These are phyloP conservation scores for Lachnellula arida DNA, from an alignment of 2,329 filamentous ascomycete genomes.

Conservation along the genomic window DNA sequence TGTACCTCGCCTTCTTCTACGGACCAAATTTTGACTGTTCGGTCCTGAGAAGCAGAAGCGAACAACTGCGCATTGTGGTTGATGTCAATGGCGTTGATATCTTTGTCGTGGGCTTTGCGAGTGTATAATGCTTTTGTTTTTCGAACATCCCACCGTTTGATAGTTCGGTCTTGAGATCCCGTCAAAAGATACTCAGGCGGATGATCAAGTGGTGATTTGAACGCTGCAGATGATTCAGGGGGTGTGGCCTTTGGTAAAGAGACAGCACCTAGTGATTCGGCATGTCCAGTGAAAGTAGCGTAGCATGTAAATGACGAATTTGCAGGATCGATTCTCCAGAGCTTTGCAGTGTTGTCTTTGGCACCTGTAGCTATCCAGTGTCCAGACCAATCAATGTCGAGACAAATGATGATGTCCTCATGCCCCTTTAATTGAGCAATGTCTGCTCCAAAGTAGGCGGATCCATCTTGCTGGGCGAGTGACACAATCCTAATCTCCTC, in stretches of 20 bases:
- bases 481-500: conserved; percentile 89
- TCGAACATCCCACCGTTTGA: conserved; percentile 88
- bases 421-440: conserved; percentile 83
- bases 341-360: conserved; percentile 89
- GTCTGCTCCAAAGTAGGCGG: conserved; percentile 79
- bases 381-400: conserved; percentile 95
- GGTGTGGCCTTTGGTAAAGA: conserved; percentile 70
- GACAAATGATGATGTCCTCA: conserved; percentile 89
- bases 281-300: conserved; percentile 82
- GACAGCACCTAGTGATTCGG: conserved; percentile 89
- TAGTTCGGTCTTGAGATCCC: conserved; percentile 89
- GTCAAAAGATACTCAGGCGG: conserved; percentile 84
- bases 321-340: conserved; percentile 81
- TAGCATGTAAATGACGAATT: conserved; percentile 74
- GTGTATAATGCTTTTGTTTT: conserved; percentile 71
- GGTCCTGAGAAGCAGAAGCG: conserved; percentile 93
- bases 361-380: conserved; percentile 94
- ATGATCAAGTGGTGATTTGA: conserved; percentile 67
- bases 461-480: conserved; percentile 39
- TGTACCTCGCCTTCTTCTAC: conserved; percentile 83
- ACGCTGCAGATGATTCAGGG: conserved; percentile 62
- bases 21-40: conserved; percentile 96
- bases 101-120: conserved; percentile 94
- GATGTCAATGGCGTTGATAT: conserved; percentile 91
- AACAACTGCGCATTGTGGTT: conserved; percentile 74